Evolutionary conservation across 345 rosid genomes (phyloP).

Genomic region (Erucastrum elatum): DNA sequence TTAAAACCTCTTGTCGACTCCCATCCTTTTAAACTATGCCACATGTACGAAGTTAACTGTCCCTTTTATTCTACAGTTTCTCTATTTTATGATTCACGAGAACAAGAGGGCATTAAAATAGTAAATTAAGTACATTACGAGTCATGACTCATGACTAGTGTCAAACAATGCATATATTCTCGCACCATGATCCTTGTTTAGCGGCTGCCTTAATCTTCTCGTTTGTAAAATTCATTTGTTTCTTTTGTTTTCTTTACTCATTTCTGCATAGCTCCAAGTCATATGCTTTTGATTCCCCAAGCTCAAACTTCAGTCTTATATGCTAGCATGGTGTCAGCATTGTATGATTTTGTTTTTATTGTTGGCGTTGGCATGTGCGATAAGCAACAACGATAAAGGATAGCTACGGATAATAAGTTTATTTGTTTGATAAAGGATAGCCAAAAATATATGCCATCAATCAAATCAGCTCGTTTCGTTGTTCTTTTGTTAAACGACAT

Average conservation of each 20-base stretch:
- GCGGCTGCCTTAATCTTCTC: slow-evolving; percentile 33
- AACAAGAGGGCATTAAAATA: background rate
- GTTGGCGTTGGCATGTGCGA: background rate
- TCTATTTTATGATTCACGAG: background rate
- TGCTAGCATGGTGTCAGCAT: background rate
- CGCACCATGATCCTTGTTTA: slow-evolving; percentile 37
- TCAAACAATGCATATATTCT: slow-evolving; percentile 39
- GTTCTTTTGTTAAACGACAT: background rate
- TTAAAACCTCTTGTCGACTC: background rate
- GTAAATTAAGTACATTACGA: background rate
- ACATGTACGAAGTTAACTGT: slow-evolving; percentile 8
- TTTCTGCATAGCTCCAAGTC: background rate
- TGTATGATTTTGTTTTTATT: background rate
- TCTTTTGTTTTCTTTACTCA: background rate
- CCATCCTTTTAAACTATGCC: slow-evolving; percentile 5
- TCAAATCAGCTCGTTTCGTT: background rate
- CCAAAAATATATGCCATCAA: background rate
- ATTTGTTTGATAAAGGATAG: background rate
- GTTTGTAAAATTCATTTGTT: background rate
- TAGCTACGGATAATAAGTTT: background rate
- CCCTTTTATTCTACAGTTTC: background rate
- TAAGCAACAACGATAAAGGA: background rate
- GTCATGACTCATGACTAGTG: slow-evolving; percentile 9
- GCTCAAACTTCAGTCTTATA: background rate
- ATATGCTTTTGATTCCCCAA: background rate